A percentile compares a stretch with the other conserved stretches of the same genome.
These are phyloP conservation scores for Torrubiella hemipterigena DNA, from an alignment of 2,329 filamentous ascomycete species.

Conservation along the genomic window DNA sequence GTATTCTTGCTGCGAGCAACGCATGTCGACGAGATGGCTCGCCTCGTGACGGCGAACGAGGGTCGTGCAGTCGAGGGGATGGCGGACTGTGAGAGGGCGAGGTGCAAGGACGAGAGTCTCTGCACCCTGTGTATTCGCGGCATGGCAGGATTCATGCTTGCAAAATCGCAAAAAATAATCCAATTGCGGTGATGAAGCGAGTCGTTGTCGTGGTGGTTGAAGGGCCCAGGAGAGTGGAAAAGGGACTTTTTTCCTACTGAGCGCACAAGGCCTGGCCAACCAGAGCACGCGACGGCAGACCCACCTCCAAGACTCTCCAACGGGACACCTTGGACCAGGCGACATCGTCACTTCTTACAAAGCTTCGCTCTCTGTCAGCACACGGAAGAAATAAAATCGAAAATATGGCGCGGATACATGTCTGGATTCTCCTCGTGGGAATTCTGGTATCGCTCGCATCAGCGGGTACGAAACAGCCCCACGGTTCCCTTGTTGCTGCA, in stretches of 20 bases:
- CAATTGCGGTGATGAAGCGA: slow-evolving; percentile 1
- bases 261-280: too few species aligned
- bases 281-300: background rate
- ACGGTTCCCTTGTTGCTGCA: background rate
- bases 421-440: slow-evolving; percentile 23
- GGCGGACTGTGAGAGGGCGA: slow-evolving; percentile 12
- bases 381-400: slow-evolving; percentile 4
- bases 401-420: slow-evolving; percentile 25
- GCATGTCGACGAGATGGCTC: slow-evolving; percentile 22
- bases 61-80: slow-evolving; percentile 10
- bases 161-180: too few species aligned
- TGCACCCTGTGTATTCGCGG: slow-evolving; percentile 27
- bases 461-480: slow-evolving; percentile 18
- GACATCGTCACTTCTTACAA: background rate
- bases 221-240: too few species aligned
- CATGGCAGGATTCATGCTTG: slow-evolving; percentile 19
- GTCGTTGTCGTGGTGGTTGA: background rate
- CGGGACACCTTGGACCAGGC: too few species aligned
- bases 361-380: background rate
- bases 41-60: slow-evolving; percentile 14
- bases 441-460: slow-evolving; percentile 20
- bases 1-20: slow-evolving; percentile 18
- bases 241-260: too few species aligned
- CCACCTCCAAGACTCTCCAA: background rate
- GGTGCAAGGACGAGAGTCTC: slow-evolving; percentile 19